These are phyloP conservation scores for Candida vaughaniae DNA, from an alignment of 805 yeast species.

Conservation along the genomic window DNA sequence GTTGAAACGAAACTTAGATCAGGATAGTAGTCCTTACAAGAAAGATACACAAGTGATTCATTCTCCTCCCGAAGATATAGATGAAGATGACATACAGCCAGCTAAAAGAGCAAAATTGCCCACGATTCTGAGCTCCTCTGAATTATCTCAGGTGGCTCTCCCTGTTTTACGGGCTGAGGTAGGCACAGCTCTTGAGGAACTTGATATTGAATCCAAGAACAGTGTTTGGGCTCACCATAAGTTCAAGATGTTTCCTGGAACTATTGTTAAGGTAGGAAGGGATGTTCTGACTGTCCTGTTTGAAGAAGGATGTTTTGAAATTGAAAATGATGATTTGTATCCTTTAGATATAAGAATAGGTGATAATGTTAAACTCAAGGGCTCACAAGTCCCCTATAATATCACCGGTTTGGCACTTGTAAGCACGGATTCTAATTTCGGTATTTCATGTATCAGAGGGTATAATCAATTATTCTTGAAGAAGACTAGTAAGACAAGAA, in stretches of 20 bases:
- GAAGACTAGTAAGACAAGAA: slow-evolving; percentile 8
- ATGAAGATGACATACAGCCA: slow-evolving; percentile 3
- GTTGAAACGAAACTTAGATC: neutral
- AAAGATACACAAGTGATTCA: slow-evolving; percentile 1
- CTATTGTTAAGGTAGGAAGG: slow-evolving; percentile 24
- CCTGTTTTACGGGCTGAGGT: slow-evolving; percentile 14
- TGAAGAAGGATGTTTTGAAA: slow-evolving; percentile 34
- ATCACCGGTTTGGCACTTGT: slow-evolving; percentile 45
- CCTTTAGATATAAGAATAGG: slow-evolving; percentile 58
- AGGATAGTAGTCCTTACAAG: slow-evolving; percentile 7
- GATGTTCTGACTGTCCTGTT: slow-evolving; percentile 37
- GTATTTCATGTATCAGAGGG: slow-evolving; percentile 59
- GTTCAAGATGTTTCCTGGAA: slow-evolving; percentile 52
- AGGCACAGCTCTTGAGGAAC: slow-evolving; percentile 11
- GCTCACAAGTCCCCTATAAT: slow-evolving; percentile 26
- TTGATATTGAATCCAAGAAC: slow-evolving; percentile 8
- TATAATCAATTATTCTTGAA: slow-evolving; percentile 47
- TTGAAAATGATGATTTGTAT: slow-evolving; percentile 38
- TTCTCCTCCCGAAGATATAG: slow-evolving; percentile 1
- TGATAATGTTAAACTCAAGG: slow-evolving; percentile 44
- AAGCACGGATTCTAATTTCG: slow-evolving; percentile 14
- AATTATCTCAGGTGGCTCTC: neutral
- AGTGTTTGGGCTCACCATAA: slow-evolving; percentile 57
- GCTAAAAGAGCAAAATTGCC: neutral
- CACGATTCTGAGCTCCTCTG: neutral